Conservation (phyloP, 2,329 filamentous ascomycete species). For the Phyllosticta capitalensis region DNA sequence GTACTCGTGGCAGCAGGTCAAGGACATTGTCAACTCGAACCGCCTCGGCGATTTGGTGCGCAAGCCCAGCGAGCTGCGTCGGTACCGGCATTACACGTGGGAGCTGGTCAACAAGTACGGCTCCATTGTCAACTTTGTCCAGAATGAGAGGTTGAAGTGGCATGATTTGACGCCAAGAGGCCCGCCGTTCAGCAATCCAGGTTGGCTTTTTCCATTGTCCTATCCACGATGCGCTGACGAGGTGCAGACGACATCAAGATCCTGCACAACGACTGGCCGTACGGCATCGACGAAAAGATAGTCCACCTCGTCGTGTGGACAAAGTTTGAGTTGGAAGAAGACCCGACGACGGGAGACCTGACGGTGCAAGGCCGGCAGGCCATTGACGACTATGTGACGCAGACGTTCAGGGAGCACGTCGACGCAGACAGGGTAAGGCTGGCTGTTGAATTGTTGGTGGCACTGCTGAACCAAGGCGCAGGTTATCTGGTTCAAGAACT, state of each 20-base stretch:
- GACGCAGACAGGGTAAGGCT: conserved; percentile 33
- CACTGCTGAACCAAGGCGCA: conserved; percentile 20
- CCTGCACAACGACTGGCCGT: conserved; percentile 88
- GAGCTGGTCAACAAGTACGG: conserved; percentile 58
- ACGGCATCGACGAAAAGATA: conserved; percentile 68
- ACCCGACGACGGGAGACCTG: conserved; percentile 55
- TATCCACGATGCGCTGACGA: conserved; percentile 5
- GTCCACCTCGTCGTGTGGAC: conserved; percentile 88
- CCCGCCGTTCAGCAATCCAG: conserved; percentile 34
- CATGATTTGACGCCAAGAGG: conserved; percentile 33
- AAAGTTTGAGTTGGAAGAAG: conserved; percentile 70
- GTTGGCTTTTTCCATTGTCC: conserved; percentile 17
- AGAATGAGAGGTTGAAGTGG: conserved; percentile 65
- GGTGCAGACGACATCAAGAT: conserved; percentile 58
- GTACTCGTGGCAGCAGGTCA: conserved; percentile 62
- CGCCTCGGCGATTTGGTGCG: conserved; percentile 68
- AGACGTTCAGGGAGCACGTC: conserved; percentile 51
- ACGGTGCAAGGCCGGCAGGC: conserved; percentile 51
- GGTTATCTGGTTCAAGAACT: conserved; percentile 90
- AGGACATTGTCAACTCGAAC: conserved; percentile 51
- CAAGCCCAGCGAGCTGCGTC: conserved; percentile 64
- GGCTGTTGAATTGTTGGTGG: neutral
- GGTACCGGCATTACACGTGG: conserved; percentile 63
- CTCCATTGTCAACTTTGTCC: conserved; percentile 67
- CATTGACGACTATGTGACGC: conserved; percentile 62